These are phyloP conservation scores for Paramecium pentaurelia DNA, from an alignment of 73 alveolate species.

Conservation along the genomic window DNA sequence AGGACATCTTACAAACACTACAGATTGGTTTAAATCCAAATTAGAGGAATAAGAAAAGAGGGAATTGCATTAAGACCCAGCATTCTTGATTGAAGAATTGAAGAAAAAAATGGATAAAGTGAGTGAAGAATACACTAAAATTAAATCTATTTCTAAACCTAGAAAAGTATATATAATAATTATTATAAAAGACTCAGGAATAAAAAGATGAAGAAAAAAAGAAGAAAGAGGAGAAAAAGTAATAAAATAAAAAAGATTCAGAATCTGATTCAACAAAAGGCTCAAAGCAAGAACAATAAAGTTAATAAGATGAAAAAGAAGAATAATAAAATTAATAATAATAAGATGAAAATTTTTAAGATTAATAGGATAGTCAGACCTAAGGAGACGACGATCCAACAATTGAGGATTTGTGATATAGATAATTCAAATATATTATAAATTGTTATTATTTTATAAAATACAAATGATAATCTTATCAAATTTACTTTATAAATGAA, in stretches of 20 bases:
- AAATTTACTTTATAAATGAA: no score
- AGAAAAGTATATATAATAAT: background rate
- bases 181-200: background rate
- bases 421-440: background rate
- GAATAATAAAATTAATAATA: background rate
- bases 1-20: background rate
- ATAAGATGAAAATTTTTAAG: conserved; percentile 19
- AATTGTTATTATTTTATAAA: background rate
- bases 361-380: conserved; percentile 9
- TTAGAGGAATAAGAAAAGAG: conserved; percentile 22
- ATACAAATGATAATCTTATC: no score
- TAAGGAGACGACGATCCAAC: conserved; percentile 5
- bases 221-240: background rate
- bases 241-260: background rate
- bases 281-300: background rate
- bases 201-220: conserved; percentile 49
- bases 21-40: conserved; percentile 38
- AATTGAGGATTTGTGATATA: conserved; percentile 22
- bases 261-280: background rate
- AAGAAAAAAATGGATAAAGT: conserved; percentile 33
- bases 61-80: conserved; percentile 58
- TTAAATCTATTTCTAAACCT: conserved; percentile 46
- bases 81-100: conserved; percentile 45
- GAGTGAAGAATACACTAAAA: conserved; percentile 45
- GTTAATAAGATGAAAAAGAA: background rate